Percentiles rank a stretch among this genome's conserved stretches.
These are phyloP conservation scores for Glycyrrhiza uralensis DNA, from an alignment of 306 rosid genomes.

Conservation along the genomic window DNA sequence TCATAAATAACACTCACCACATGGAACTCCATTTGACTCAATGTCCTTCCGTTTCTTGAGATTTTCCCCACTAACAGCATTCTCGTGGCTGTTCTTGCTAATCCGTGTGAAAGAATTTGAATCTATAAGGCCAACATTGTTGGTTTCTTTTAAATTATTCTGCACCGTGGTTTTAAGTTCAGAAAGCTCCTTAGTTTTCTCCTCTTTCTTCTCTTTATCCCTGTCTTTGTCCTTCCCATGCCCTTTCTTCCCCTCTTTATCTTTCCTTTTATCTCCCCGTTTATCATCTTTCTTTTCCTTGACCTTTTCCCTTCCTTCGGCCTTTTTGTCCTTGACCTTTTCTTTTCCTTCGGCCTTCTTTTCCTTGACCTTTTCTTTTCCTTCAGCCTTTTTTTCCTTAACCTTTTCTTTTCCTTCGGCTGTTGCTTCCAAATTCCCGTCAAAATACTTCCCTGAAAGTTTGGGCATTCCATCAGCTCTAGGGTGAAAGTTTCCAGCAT, in stretches of 20 bases:
- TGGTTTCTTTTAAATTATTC: conserved; percentile 48
- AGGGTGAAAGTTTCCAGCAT: conserved; percentile 40
- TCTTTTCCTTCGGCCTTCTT: conserved; percentile 57
- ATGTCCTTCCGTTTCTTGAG: conserved; percentile 75
- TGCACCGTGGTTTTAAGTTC: conserved; percentile 34
- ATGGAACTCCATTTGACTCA: conserved; percentile 76
- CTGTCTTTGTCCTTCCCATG: conserved; percentile 73
- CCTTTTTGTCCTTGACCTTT: conserved; percentile 61
- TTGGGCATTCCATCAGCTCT: conserved; percentile 49
- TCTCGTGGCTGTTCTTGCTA: conserved; percentile 41
- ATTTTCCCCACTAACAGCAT: conserved; percentile 46
- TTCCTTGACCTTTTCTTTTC: conserved; percentile 66
- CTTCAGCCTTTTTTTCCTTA: conserved; percentile 59
- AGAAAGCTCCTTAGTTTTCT: conserved; percentile 37
- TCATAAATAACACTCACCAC: conserved; percentile 67
- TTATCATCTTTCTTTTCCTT: conserved; percentile 66
- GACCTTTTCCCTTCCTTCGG: conserved; percentile 47
- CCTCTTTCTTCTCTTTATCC: conserved; percentile 74
- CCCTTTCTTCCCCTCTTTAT: conserved; percentile 73
- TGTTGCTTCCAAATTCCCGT: conserved; percentile 41
- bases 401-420: conserved; percentile 48
- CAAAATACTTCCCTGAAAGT: conserved; percentile 39
- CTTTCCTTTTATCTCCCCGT: conserved; percentile 60
- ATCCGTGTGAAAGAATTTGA: conserved; percentile 41
- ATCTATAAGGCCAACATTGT: conserved; percentile 40